Evolutionary conservation across 305 asterid genomes (phyloP), one percentile per base, ranked within the genome.

Genomic region (Fraxinus dipetala): DNA sequence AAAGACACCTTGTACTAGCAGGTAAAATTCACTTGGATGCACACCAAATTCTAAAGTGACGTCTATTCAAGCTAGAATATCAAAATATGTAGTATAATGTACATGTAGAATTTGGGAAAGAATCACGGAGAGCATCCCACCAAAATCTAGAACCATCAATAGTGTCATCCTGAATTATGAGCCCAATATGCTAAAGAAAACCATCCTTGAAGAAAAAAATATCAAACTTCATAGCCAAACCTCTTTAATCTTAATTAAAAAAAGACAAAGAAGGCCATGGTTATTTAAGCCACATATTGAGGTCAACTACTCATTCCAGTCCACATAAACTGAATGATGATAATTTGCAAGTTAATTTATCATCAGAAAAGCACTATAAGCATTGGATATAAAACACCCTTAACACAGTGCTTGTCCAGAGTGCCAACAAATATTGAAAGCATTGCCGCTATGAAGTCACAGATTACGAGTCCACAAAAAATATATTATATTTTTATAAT

Each of bases 131-230:
- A 30, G 8, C 40, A 7, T 65, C 35, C 35, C 73, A 65, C 73
- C 73, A 65, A 65, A 9, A 65, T 65, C 35, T 65, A 65, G 73
- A 65, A 26, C 32, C 18, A 26, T 65, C 18, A 65, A 65, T 65
- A 65, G 26, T 59, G n/a, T 24, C 31, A 28, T 69, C 22, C 38
- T 69, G 75, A 69, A 30, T 13, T 30, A 69, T 11, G 75, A 69
- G 75, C 40, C 75, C 40, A 69, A 30, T 69, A 69, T 69, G 75
- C 75, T 69, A 31, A 69, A 69, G 75, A 69, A 28, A 30, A 69
- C 20, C 22, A 26, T 69, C 38, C 22, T 28, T 0, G 10, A 30
- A 28, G 38, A 1, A 30, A 30, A 67, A 28, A 67, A 30, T 30
- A 28, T 11, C 40, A 31, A 31, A 10, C 9, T 51, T 32, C 56